These are phyloP conservation scores for Fusarium torulosum DNA, from an alignment of 2,329 filamentous ascomycete species.

Conservation along the genomic window DNA sequence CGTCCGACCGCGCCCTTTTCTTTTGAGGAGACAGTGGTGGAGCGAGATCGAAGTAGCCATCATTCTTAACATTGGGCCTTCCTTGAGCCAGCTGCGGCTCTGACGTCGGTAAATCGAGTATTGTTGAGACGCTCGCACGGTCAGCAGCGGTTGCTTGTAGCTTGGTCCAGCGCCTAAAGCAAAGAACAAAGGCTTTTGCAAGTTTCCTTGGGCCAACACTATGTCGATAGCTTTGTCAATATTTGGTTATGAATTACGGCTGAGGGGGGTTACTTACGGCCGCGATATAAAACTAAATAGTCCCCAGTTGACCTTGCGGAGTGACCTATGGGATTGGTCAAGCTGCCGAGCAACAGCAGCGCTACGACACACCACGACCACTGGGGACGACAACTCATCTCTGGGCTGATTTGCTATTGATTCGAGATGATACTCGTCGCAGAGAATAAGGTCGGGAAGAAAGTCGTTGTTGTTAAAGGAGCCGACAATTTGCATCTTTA, in stretches of 20 bases:
- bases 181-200: slow-evolving; percentile 50
- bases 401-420: background rate
- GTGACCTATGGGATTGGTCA: slow-evolving; percentile 37
- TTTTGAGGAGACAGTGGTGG: slow-evolving; percentile 10
- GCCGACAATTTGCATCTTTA: slow-evolving; percentile 35
- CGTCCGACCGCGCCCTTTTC: slow-evolving; percentile 13
- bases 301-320: slow-evolving; percentile 29
- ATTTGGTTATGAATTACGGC: background rate
- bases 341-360: slow-evolving; percentile 48
- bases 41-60: slow-evolving; percentile 13
- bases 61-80: background rate
- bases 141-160: slow-evolving; percentile 17
- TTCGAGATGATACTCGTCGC: slow-evolving; percentile 23
- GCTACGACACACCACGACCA: slow-evolving; percentile 52
- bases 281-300: slow-evolving; percentile 55
- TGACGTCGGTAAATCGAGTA: slow-evolving; percentile 9
- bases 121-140: slow-evolving; percentile 28
- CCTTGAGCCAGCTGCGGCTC: background rate
- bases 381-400: slow-evolving; percentile 35
- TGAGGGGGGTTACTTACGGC: slow-evolving; percentile 48
- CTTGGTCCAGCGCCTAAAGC: slow-evolving; percentile 48
- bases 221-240: background rate
- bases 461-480: background rate
- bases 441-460: slow-evolving; percentile 49
- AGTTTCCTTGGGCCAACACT: slow-evolving; percentile 57